Conservation (phyloP, 2,329 filamentous ascomycete genomes). For the Phialocephala sp. region DNA sequence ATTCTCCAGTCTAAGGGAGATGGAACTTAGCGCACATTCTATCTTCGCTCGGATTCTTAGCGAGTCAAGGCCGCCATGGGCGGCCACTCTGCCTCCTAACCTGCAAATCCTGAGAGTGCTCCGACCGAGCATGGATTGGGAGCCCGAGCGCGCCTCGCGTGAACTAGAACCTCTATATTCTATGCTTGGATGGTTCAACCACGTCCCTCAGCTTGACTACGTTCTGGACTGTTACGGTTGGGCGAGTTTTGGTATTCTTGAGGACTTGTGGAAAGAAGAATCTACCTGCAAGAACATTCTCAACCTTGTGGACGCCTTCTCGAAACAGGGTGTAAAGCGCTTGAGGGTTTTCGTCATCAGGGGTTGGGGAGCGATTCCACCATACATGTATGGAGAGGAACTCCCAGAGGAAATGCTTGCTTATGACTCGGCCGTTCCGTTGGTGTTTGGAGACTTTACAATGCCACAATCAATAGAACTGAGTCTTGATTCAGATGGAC, state of each 20-base stretch:
- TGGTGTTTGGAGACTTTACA: not conserved
- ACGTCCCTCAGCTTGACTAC: slow-evolving; percentile 3
- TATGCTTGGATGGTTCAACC: slow-evolving; percentile 5
- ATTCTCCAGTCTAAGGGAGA: not conserved
- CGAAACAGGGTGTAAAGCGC: not conserved
- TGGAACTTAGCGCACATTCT: slow-evolving; percentile 6
- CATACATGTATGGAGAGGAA: slow-evolving; percentile 16
- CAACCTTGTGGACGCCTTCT: not conserved
- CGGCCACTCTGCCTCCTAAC: not conserved
- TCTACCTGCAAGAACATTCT: not conserved
- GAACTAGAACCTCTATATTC: not conserved
- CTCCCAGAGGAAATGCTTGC: slow-evolving; percentile 1
- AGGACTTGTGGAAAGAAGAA: slow-evolving; percentile 1
- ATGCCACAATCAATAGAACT: not conserved
- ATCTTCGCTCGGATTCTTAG: slow-evolving; percentile 5
- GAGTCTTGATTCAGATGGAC: no score
- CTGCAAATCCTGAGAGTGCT: not conserved
- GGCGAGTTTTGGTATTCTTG: not conserved
- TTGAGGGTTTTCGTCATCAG: slow-evolving; percentile 7
- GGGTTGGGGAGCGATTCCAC: slow-evolving; percentile 9
- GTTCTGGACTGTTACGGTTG: not conserved
- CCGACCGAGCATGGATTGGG: not conserved
- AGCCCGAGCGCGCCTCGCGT: not conserved
- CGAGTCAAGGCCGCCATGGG: slow-evolving; percentile 9
- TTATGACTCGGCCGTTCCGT: slow-evolving; percentile 4